Conservation (phyloP, 257 asterid genomes). For the Gynochthodes officinalis region DNA sequence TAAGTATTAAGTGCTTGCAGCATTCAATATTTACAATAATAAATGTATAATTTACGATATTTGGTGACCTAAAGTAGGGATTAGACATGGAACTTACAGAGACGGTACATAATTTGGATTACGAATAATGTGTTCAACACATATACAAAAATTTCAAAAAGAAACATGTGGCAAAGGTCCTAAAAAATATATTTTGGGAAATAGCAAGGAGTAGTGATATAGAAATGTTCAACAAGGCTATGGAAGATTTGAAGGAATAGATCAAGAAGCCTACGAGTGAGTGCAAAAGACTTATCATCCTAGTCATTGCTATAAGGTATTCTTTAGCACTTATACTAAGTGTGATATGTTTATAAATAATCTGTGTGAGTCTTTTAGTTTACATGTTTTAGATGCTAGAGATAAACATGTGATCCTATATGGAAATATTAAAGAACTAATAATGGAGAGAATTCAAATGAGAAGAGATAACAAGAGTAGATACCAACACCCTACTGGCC, state of each 20-base stretch:
- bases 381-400: background rate
- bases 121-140: background rate
- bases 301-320: background rate
- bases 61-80: too few relatives aligned
- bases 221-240: background rate
- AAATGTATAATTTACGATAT: too few relatives aligned
- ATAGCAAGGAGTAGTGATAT: background rate
- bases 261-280: background rate
- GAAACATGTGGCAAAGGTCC: background rate
- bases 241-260: background rate
- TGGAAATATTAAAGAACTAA: background rate
- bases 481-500: background rate
- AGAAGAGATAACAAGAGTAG: background rate
- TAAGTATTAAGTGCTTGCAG: too few relatives aligned
- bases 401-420: background rate
- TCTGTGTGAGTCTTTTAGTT: slow-evolving; percentile 4
- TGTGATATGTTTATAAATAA: slow-evolving; percentile 5
- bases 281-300: background rate
- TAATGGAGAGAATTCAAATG: background rate
- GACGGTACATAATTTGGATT: background rate
- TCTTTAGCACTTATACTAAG: background rate
- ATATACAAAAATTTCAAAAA: background rate
- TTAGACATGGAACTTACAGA: background rate
- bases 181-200: background rate
- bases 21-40: too few relatives aligned